Evolutionary conservation across 352 stramenopile species (phyloP), one percentile per base, ranked within the genome.

Genomic region (Globisporangium rhizosaccharum): DNA sequence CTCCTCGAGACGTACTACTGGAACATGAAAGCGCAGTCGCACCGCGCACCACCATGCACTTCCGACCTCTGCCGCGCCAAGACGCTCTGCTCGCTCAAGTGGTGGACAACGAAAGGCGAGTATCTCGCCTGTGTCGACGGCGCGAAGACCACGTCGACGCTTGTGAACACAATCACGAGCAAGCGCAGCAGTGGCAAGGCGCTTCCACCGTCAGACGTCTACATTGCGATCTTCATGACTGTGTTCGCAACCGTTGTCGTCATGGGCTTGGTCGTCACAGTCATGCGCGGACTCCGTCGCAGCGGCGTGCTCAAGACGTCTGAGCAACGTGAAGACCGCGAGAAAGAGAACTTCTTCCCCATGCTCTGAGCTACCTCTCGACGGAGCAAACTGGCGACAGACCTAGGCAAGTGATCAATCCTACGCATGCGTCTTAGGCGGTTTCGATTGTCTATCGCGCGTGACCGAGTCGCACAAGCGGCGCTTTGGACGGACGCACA

Each of bases 1-100:
- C 72, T 94, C 18, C 62, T 92, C 25, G 73, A 88, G 25, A 59
- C 65, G 18, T 94, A 94, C 73, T 88, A 89, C 60, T 87, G 71
- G 68, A 89, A 94, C 70, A 92, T 87, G 76, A 92, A 92, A 66
- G 85, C 85, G 18, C 75, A 77, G 57, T 88, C 83, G 20, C 66
- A 72, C 47, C 73, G 73, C 14, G 51, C 71, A 33, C 64, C 63
- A 5, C 74, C 71, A 15, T 95, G 85, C 51, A 42, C 67, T 1
- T 61, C 57, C 5, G 67, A 70, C 25, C n/a, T 62, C 2, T 94
- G 84, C 53, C 77, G 76, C 50, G 79, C 80, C 6, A 54, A 84
- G 41, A 84, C 76, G 51, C 51, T 88, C 46, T 94, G 84, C 44
- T 87, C 84, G 9, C 50, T 90, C 11, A 85, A 87, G 51, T 94